Percentiles rank a stretch among this genome's conserved stretches.
Conservation (phyloP, 805 yeast species). For the Cyberlindnera mississippiensis region DNA sequence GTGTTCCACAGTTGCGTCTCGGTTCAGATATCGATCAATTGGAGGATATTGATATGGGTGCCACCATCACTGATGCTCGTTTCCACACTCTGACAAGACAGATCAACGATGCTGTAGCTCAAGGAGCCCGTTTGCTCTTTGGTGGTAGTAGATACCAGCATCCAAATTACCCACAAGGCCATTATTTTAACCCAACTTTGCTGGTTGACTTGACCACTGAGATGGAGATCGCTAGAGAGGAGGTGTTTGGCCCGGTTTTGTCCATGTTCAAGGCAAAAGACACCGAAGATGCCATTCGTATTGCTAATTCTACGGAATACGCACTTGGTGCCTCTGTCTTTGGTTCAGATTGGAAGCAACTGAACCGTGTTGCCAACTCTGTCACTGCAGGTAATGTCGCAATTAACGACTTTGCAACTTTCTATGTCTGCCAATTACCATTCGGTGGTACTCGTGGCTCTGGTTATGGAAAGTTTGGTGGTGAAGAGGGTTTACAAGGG, state of each 20-base stretch:
- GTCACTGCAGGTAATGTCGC: constrained; percentile 90
- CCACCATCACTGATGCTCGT: constrained; percentile 78
- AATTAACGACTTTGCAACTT: constrained; percentile 96
- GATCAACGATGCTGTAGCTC: constrained; percentile 65
- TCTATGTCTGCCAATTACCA: constrained; percentile 91
- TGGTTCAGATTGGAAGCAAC: constrained; percentile 55
- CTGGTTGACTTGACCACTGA: constrained; percentile 72
- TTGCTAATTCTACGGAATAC: constrained; percentile 82
- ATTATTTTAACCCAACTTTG: constrained; percentile 87
- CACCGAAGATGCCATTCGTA: constrained; percentile 61
- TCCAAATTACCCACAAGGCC: constrained; percentile 95
- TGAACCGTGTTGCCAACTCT: constrained; percentile 58
- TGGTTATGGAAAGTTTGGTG: constrained; percentile 97
- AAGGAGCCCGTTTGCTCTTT: constrained; percentile 74
- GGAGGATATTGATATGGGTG: constrained; percentile 94
- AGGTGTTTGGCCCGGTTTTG: constrained; percentile 92
- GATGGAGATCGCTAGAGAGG: constrained; percentile 81
- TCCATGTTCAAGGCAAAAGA: constrained; percentile 69
- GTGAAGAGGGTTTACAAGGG: constrained; percentile 93
- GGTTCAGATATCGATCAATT: constrained; percentile 93
- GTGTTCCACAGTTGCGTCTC: constrained; percentile 61
- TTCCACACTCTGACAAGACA: constrained; percentile 64
- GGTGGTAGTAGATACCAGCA: constrained; percentile 84
- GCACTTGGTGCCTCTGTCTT: constrained; percentile 93
- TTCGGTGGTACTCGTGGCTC: constrained; percentile 93